These are phyloP conservation scores for Davidsoniella eucalypti DNA, from an alignment of 2,329 filamentous ascomycete genomes.

Conservation along the genomic window DNA sequence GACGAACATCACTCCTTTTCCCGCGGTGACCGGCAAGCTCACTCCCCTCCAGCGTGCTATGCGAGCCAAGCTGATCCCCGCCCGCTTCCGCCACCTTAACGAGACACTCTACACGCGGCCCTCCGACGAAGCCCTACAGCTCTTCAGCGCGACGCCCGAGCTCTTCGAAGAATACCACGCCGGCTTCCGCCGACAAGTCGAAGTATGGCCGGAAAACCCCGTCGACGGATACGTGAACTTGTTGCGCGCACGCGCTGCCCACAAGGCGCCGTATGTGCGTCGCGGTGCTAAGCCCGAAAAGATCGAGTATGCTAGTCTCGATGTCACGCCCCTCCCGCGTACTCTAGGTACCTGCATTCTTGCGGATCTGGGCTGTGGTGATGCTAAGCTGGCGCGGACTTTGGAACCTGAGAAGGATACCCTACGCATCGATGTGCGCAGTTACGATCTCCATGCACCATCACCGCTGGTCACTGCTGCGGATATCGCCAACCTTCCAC, in stretches of 20 bases:
- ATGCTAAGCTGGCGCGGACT: conserved; percentile 61
- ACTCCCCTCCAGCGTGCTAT: conserved; percentile 89
- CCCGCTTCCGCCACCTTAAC: conserved; percentile 93
- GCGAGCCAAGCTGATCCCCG: conserved; percentile 85
- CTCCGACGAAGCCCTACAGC: conserved; percentile 62
- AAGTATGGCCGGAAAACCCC: conserved; percentile 92
- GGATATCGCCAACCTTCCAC: conserved; percentile 72
- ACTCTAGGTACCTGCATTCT: conserved; percentile 59
- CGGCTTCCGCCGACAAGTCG: conserved; percentile 88
- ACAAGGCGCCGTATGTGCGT: conserved; percentile 15
- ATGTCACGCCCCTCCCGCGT: conserved; percentile 44
- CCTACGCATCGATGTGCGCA: conserved; percentile 58
- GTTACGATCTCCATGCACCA: conserved; percentile 73
- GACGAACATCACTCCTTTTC: conserved; percentile 20
- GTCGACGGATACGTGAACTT: conserved; percentile 70
- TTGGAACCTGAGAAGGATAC: conserved; percentile 47
- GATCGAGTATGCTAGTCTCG: conserved; percentile 17
- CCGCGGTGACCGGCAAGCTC: conserved; percentile 41
- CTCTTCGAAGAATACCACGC: conserved; percentile 96
- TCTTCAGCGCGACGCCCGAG: conserved; percentile 74
- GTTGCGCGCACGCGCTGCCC: conserved; percentile 46
- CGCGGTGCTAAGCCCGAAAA: conserved; percentile 14
- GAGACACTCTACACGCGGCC: conserved; percentile 90
- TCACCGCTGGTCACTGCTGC: conserved; percentile 66
- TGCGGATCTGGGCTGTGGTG: conserved; percentile 85